Evolutionary conservation across 306 rosid species (phyloP), one percentile per base, ranked within the genome.

Genomic region (Trichosanthes cucumerina): DNA sequence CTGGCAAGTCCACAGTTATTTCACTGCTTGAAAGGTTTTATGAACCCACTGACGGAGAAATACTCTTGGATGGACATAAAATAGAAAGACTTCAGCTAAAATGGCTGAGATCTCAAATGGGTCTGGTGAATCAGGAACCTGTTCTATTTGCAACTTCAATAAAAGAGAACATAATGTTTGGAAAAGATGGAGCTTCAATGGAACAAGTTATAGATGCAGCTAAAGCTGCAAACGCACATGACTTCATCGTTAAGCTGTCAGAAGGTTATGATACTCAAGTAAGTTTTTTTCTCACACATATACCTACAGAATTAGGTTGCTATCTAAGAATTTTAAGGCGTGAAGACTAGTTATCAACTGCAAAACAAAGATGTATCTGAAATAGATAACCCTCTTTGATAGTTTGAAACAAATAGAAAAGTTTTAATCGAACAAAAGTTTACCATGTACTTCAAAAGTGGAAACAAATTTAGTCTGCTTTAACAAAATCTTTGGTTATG

Each of bases 261-360:
- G 94, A 94, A 23, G 93, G 97, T 70, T 94, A 94, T 77, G 98
- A 94, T 80, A 92, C 98, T 79, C 92, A 89, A 86, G 98, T 93
- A 90, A 89, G 92, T 71, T 23, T 43, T 39, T 43, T 39, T 24
- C 10, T 41, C 76, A 46, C 76, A 13, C 13, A 24, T 24, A 23
- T 5, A 44, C 28, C 36, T 21, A 23, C 38, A 21, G 33, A 46
- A 44, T 14, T 44, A 71, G 76, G 76, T 15, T 44, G 76, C 7
- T 71, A 13, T 43, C 21, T 44, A 71, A 46, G 4, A 71, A 7
- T 70, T 28, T 71, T 7, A 46, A 23, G 14, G 41, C 41, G 26
- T 14, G 58, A 72, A 71, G 7, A 31, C 39, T 72, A 36, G 52
- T 69, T 69, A 72, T 72, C 58, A 26, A 46, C 39, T 49, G 43